Evolutionary conservation across 2,329 filamentous ascomycete species (phyloP), one percentile per base, ranked within the genome.

Genomic region (Pyrenophora tritici-repentis): DNA sequence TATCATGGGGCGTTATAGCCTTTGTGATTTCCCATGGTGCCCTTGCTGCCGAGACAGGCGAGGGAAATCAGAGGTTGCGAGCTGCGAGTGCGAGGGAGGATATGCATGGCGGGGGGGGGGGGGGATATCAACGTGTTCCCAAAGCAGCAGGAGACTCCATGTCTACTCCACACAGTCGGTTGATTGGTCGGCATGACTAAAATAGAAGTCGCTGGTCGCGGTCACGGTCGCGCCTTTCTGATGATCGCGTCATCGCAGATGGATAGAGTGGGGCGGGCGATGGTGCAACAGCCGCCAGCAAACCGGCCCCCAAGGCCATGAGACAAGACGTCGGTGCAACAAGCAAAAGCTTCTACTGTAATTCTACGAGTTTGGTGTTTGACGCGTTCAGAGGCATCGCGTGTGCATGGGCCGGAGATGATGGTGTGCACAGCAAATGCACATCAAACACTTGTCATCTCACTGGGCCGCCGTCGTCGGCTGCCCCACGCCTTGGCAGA

Each of bases 361-460:
- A 16, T 14, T 16, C 5, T 16, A 32, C 22, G 6, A 7, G 6
- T 10, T 6, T 13, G 33, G 20, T 24, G 14, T 47, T 47, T 47
- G 18, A 26, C 18, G 34, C n/a, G 29, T 29, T 13, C 24, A 44
- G 16, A 26, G 29, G 8, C 6, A 42, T 34, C 4, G 8, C 6
- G 22, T 34, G 42, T 39, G 32, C 34, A 39, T 53, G 22, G 20
- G 14, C 17, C 33, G 50, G 48, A 63, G 50, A 61, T 66, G 59
- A 64, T 44, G 47, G 20, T 34, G 35, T 47, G 55, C 41, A 39
- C 17, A 39, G 49, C 45, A 14, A 55, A 53, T 50, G 53, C 46
- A 56, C 46, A 57, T 63, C 59, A 64, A 64, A 66, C 61, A 37
- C 43, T 41, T 45, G 47, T 64, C 62, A 63, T 66, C 59, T 65